Base-by-base conservation (phyloP, 192 early-diverging fungal species). In the Coemansia sp. region DNA sequence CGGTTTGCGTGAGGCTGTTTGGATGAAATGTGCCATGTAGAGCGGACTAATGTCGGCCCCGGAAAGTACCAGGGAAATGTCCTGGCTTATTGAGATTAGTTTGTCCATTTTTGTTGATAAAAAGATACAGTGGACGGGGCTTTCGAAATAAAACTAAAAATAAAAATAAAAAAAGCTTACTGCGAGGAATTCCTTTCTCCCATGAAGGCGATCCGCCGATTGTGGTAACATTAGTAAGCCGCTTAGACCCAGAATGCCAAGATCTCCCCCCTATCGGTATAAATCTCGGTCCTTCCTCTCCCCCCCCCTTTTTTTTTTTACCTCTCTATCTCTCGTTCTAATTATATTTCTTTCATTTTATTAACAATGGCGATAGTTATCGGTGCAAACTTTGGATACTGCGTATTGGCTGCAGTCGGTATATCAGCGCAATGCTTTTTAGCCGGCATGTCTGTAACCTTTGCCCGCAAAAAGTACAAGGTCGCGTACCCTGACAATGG, bases 401-500 rank as follows among this genome's bases (percentile, higher is more conserved):
- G 66, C 38, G 73, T 80, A 0, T 68, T 86, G 14, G 77, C 73
- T 2, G 80, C 78, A 0, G 65, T 73, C 17, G 75, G 72, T 45
- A 86, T 82, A 51, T 36, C 72, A 9, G 12, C 70, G 45, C 85
- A 86, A 46, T 86, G 80, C 62, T 31, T 68, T 12, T 6, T 67
- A 0, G 19, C 66, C 0, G 62, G 72, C 0, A 10, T 44, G 4
- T 8, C 25, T 1, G 80, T 86, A 0, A 53, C 11, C 4, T 21
- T n/a, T 0, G 75, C 78, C 4, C 85, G 85, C 64, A 86, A 73
- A 38, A 77, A 78, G 67, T 83, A 70, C 68, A 80, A 83, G 10
- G 77, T 86, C 15, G 19, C 62, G 11, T 80, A 78, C 62, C 85
- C 85, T 0, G 85, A 85, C 44, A 83, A 73, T 67, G 85, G 85